Evolutionary conservation across 140 eudicot species (phyloP).

Genomic region (Anethum foeniculum): DNA sequence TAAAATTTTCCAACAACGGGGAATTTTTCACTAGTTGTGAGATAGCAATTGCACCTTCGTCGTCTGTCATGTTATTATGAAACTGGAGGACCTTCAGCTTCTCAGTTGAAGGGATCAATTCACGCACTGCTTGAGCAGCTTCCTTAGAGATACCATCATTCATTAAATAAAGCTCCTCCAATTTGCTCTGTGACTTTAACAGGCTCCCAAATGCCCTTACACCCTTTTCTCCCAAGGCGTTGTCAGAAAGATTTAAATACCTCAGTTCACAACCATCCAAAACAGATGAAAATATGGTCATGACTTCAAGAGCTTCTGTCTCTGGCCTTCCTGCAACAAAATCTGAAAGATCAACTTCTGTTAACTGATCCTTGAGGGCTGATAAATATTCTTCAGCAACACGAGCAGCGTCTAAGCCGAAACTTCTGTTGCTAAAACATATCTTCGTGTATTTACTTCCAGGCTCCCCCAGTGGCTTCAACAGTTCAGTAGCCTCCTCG

Average conservation of each 20-base stretch:
- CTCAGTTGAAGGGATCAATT: constrained; percentile 56
- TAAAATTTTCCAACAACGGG: constrained; percentile 64
- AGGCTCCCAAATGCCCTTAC: constrained; percentile 72
- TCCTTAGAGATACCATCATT: constrained; percentile 87
- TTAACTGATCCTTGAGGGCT: constrained; percentile 53
- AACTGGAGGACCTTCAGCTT: constrained; percentile 64
- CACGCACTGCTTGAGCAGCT: constrained; percentile 73
- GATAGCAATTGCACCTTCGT: constrained; percentile 75
- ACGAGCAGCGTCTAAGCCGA: constrained; percentile 72
- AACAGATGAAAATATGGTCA: constrained; percentile 69
- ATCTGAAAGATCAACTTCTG: constrained; percentile 78
- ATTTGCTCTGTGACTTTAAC: constrained; percentile 54
- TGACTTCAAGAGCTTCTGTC: constrained; percentile 77
- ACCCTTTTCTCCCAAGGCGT: constrained; percentile 82
- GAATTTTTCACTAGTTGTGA: constrained; percentile 58
- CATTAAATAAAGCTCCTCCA: constrained; percentile 74
- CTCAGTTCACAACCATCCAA: constrained; percentile 57
- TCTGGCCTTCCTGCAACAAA: constrained; percentile 81
- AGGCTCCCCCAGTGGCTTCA: constrained; percentile 56
- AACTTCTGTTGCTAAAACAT: constrained; percentile 86
- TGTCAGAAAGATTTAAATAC: constrained; percentile 62
- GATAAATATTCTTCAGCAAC: constrained; percentile 53
- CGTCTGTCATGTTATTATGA: constrained; percentile 85
- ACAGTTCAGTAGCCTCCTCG: constrained; percentile 66
- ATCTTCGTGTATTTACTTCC: constrained; percentile 58